Base-by-base conservation (phyloP, 2,329 filamentous ascomycete genomes). In the Fusarium abutilonis region DNA sequence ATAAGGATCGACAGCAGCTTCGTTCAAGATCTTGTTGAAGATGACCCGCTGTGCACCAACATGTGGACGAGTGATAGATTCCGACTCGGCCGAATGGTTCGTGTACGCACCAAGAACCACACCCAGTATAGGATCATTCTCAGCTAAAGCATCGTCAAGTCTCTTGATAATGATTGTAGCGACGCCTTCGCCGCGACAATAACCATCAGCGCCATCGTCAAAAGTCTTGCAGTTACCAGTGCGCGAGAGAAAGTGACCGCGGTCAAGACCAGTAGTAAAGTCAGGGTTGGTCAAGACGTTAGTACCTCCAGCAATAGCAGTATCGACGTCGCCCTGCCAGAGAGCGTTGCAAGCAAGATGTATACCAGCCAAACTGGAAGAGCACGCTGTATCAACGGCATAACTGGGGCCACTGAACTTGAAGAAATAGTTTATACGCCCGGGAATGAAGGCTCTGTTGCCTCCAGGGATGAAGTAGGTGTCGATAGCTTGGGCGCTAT, bases 371-470 rank as follows among this genome's bases (percentile, higher is more conserved):
- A 90, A 80, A 62, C 87, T 89, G 1, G 89, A 92, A 0, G 89
- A 92, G 71, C 90, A 93, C 5, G 90, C 90, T n/a, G 90, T 92
- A 67, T 93, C 90, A 42, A 92, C 81, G 48, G 84, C 90, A 70
- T 86, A 88, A 21, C 86, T 90, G 0, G 89, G 89, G 0, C 90
- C 90, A 40, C 82, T 86, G 75, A 91, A 92, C 68, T 90, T 89
- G 76, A 92, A 92, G 73, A 88, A 89, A 75, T 92, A 92, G 76
- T 91, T 92, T 72, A 92, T 89, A 86, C 83, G 78, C 0, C 83
- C 84, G 0, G 79, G 79, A 0, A 73, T 78, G 52, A 86, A 86
- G 0, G 82, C 83, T 15, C 84, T 75, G 21, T 69, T 67, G 2
- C 66, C 66, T 1, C 66, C 66, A 0, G 83, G 79, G 40, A 86